Base-by-base conservation (phyloP, 2,329 filamentous ascomycete genomes). In the Arthrobotrys megalospora region DNA sequence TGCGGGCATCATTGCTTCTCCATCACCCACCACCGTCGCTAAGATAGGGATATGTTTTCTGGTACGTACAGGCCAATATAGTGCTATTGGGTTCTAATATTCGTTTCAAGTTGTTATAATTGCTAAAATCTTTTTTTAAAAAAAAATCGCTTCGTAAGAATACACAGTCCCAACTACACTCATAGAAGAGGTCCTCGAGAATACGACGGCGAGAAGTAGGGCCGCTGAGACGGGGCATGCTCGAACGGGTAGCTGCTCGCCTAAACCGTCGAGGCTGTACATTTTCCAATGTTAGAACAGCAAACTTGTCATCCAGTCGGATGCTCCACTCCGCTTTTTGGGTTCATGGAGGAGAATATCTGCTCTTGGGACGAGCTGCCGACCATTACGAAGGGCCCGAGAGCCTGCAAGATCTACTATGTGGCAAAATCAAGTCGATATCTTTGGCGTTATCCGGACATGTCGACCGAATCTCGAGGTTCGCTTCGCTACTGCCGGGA, bases 271-370 rank as follows among this genome's bases (percentile, higher is more conserved):
- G 85, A 82, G 85, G 86, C 81, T 84, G 85, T 83, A 84, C 84
- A 83, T 34, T 71, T 19, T 53, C 67, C 65, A 73, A 72, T 73
- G 52, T 69, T 69, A 73, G 62, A 69, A 68, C 62, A n/a, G 45
- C 68, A 21, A 63, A 41, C 38, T 28, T 48, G 36, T 68, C 76
- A 58, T 86, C 69, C 80, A 85, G 85, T 79, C 87, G 88, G 81
- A 85, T 84, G 83, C 85, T 89, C 48, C 87, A 88, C 83, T 87
- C 87, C 64, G 83, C 85, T 28, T 89, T 90, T 81, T 89, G 88
- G 88, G 86, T 85, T 80, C 87, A 89, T 83, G 86, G 86, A 80
- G 86, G 87, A 79, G 85, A 79, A 83, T 84, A 85, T 86, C 81
- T 85, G 34, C 50, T 76, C 6, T 50, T 69, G 47, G 72, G 55